Evolutionary conservation across 352 stramenopile species (phyloP), one percentile per base, ranked within the genome.

Genomic region (Phytophthora kernoviae): DNA sequence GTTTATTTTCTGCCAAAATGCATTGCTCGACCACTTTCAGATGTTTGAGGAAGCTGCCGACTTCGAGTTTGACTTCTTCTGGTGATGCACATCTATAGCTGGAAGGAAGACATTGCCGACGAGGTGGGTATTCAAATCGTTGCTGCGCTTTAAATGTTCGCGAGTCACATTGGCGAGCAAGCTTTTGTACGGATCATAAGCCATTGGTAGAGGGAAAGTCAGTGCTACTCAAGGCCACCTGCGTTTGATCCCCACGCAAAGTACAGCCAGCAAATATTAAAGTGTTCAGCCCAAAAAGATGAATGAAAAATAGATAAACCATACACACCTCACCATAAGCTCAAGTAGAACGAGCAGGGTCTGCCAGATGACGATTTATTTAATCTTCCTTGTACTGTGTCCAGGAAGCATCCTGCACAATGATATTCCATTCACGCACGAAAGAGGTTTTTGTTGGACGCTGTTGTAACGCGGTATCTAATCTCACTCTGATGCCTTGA

Each of bases 21-120:
- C 81, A 92, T 36, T 90, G 79, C 45, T 92, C 83, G 20, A 92
- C 90, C 36, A 92, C 70, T 46, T 83, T 66, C 8, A 91, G 44
- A 46, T 88, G 81, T 39, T 88, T 80, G 12, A 87, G 48, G 69
- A 83, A 17, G 48, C 17, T 57, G 63, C 43, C n/a, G 62, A 50
- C 15, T 41, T 44, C 6, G 37, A 15, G 7, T 43, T 47, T 34
- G 45, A 27, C 22, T 49, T 40, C 26, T 61, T 46, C 22, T 70
- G 66, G 36, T 30, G 45, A 7, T 66, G 46, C 22, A 65, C 58
- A 24, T 79, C 66, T 41, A 89, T 81, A 24, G 75, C 72, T 0
- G 77, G 81, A 0, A 91, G 68, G 39, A 87, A 88, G 8, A 89
- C 79, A 62, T 88, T 90, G 24, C 79, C 78, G 39, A 85, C 70